These are phyloP conservation scores for Alternaria brassicae DNA, from an alignment of 2,329 filamentous ascomycete species.

Conservation along the genomic window DNA sequence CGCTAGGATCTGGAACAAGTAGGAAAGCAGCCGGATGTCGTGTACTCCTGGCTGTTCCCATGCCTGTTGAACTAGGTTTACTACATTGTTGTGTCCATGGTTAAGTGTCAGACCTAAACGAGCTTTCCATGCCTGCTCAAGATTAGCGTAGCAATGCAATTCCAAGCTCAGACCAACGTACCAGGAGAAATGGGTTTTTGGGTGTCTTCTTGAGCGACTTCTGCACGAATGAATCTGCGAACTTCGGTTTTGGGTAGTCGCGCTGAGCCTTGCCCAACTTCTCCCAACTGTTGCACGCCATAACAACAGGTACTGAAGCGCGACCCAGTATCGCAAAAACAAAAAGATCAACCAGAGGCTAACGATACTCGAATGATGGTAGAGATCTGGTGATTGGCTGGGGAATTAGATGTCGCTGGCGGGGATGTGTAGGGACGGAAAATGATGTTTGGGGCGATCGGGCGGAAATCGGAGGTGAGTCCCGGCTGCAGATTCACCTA, in stretches of 20 bases:
- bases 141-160: constrained; percentile 1
- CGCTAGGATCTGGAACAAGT: constrained; percentile 34
- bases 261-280: constrained; percentile 42
- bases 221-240: constrained; percentile 41
- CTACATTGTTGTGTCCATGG: constrained; percentile 15
- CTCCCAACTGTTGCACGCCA: constrained; percentile 47
- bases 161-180: constrained; percentile 13
- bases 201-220: constrained; percentile 48
- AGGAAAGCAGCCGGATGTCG: constrained; percentile 37
- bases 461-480: constrained; percentile 21
- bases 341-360: neutral
- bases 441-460: constrained; percentile 14
- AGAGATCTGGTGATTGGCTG: constrained; percentile 12
- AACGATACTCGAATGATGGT: constrained; percentile 6
- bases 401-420: constrained; percentile 12
- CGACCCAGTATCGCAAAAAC: neutral
- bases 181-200: constrained; percentile 46
- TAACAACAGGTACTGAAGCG: constrained; percentile 15
- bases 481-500: constrained; percentile 19
- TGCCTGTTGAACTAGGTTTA: constrained; percentile 24
- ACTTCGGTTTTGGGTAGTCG: constrained; percentile 46
- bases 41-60: constrained; percentile 33
- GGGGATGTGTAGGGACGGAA: constrained; percentile 19
- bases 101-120: constrained; percentile 33
- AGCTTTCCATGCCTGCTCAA: constrained; percentile 43